phyloP scores from a whole-genome alignment of 805 yeast genomes.

The Cyberlindnera subsufficiens region DNA sequence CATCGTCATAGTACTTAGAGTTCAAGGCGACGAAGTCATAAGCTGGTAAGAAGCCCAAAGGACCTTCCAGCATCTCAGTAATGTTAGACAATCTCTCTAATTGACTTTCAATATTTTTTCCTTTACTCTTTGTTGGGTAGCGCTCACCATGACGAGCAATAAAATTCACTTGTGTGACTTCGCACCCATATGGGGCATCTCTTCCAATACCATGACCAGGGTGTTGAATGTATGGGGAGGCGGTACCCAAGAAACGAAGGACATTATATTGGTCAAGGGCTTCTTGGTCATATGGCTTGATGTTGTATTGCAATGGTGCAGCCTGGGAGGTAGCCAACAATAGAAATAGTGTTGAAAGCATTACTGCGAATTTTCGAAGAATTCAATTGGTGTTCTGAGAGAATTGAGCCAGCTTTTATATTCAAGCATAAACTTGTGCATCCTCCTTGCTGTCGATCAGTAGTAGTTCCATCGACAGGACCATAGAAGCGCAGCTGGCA shows the following conservation, averaged over 20 bases:
- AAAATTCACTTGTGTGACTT: conserved; percentile 48
- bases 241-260: conserved; percentile 41
- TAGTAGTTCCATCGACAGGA: too few relatives aligned
- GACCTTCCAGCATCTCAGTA: conserved; percentile 13
- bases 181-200: conserved; percentile 45
- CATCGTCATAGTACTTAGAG: conserved; percentile 40
- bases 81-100: background rate
- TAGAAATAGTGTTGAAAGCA: background rate
- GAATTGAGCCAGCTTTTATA: too few relatives aligned
- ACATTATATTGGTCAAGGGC: conserved; percentile 40
- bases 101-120: background rate
- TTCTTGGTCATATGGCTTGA: conserved; percentile 24
- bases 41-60: conserved; percentile 25
- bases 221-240: conserved; percentile 46
- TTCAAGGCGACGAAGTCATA: conserved; percentile 41
- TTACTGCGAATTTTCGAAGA: background rate
- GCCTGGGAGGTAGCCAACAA: background rate
- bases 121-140: conserved; percentile 30
- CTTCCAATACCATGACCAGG: conserved; percentile 48
- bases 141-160: conserved; percentile 57
- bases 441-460: too few relatives aligned
- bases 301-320: conserved; percentile 1
- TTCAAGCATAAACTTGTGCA: too few relatives aligned
- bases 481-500: too few relatives aligned
- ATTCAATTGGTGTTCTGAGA: too few relatives aligned